Base-by-base conservation (phyloP, 2,329 filamentous ascomycete species). In the Penicillium capsulatum region DNA sequence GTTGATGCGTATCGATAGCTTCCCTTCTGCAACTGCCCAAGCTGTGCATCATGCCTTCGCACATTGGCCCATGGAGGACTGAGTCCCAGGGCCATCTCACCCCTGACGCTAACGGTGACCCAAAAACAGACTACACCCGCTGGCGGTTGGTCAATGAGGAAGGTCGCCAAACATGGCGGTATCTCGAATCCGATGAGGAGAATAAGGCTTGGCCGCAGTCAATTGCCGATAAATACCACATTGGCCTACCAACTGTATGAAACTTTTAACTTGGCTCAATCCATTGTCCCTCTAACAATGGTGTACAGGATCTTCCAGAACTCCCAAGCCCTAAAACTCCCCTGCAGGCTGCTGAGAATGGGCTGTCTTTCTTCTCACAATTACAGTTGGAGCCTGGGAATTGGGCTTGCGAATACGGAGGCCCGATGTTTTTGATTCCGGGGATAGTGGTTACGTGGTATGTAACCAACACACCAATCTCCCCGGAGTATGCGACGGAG, bases 381-480 rank as follows among this genome's bases (percentile, higher is more conserved):
- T 77, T 97, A 16, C 92, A 98, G 63, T 75, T 96, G 1, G 81
- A 84, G 10, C 84, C 87, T 1, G 92, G 92, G 4, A 87, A 96
- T 59, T 98, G 92, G 92, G 92, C 76, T 4, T 97, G 91, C 69
- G 92, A 98, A 64, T 98, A 98, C 69, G 92, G 92, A 38, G 92
- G 92, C 0, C 92, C 92, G 3, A 91, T 96, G 86, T 98, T 98
- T 60, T 77, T 97, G 27, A 73, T 97, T 1, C 88, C 91, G 0
- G 87, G 91, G 31, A 64, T 95, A 15, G 80, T 96, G 46, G 80
- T 94, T 52, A 77, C 85, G 17, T 94, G 87, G 81, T 90, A 94
- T 62, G 84, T 84, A 36, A 97, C 90, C 47, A 81, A 90, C 60
- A 95, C 88, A 36, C 84, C 85, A 3, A 86, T 98, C 41, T 82